Percentiles rank a stretch among this genome's conserved stretches.
Conservation (phyloP, 2,329 filamentous ascomycete species). For the Teratosphaeria destructans region DNA sequence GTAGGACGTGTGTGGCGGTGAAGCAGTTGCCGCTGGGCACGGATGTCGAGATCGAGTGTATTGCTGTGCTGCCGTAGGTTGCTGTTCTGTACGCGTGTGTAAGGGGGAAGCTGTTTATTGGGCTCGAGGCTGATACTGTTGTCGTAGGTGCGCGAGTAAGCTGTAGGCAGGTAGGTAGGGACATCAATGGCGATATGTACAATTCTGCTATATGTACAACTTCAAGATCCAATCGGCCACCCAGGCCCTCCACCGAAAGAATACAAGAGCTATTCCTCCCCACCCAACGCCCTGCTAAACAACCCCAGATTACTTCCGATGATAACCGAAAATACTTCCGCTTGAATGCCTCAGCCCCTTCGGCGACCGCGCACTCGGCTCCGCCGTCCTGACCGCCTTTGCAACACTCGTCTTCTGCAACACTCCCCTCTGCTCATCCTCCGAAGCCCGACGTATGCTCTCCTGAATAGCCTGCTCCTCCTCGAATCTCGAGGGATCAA, state of each 20-base stretch:
- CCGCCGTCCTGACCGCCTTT: not conserved
- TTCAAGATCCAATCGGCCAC: not conserved
- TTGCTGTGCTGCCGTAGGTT: constrained; percentile 27
- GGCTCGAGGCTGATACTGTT: not conserved
- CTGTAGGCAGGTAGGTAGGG: not conserved
- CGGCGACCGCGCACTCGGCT: constrained; percentile 3
- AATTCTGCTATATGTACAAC: not conserved
- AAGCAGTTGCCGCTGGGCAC: constrained; percentile 41
- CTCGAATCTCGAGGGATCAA: not conserved
- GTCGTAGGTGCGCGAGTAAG: not conserved
- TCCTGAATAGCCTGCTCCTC: not conserved
- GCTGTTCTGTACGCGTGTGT: not conserved
- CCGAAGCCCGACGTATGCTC: not conserved
- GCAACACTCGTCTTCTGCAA: not conserved
- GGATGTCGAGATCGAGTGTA: constrained; percentile 46
- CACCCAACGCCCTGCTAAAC: not conserved
- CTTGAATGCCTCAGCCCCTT: constrained; percentile 13
- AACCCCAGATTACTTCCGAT: not conserved
- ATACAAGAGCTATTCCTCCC: not conserved
- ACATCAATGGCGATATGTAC: not conserved
- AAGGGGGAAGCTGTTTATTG: not conserved
- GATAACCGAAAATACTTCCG: constrained; percentile 14
- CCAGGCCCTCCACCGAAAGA: not conserved
- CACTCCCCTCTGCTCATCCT: not conserved
- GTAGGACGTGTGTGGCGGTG: constrained; percentile 38